phyloP scores from a whole-genome alignment of 2,329 filamentous ascomycete genomes.

The Fusarium incarnatum region DNA sequence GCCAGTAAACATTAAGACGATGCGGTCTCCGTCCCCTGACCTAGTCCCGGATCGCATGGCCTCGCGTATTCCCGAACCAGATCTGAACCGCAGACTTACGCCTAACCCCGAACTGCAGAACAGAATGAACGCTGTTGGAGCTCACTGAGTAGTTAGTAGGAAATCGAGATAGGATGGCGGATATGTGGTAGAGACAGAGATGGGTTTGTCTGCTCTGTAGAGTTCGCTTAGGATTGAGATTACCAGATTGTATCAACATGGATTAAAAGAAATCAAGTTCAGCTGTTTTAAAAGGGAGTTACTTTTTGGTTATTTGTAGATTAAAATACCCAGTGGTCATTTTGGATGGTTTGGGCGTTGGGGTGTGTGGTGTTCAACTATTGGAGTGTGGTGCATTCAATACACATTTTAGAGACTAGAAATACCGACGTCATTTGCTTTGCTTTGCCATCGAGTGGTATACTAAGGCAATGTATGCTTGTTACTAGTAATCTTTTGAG shows the following conservation, averaged over 20 bases:
- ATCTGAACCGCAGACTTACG: conserved; percentile 58
- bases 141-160: neutral
- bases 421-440: neutral
- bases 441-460: neutral
- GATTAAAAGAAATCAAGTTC: conserved; percentile 15
- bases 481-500: neutral
- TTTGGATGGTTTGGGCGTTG: conserved; percentile 2
- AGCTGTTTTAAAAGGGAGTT: neutral
- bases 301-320: neutral
- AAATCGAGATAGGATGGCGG: neutral
- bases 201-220: conserved; percentile 36
- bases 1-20: conserved; percentile 65
- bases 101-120: conserved; percentile 61
- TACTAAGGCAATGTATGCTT: neutral
- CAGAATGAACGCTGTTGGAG: conserved; percentile 43
- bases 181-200: conserved; percentile 7
- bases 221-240: conserved; percentile 4
- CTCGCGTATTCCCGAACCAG: conserved; percentile 65
- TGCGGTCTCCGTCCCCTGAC: conserved; percentile 68
- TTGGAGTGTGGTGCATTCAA: neutral
- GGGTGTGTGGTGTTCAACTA: neutral
- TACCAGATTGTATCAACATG: conserved; percentile 34
- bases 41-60: conserved; percentile 73
- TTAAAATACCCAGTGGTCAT: neutral
- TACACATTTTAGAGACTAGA: neutral